phyloP scores from a whole-genome alignment of 805 yeast genomes.

The Wilhelminamyces savonicus region DNA sequence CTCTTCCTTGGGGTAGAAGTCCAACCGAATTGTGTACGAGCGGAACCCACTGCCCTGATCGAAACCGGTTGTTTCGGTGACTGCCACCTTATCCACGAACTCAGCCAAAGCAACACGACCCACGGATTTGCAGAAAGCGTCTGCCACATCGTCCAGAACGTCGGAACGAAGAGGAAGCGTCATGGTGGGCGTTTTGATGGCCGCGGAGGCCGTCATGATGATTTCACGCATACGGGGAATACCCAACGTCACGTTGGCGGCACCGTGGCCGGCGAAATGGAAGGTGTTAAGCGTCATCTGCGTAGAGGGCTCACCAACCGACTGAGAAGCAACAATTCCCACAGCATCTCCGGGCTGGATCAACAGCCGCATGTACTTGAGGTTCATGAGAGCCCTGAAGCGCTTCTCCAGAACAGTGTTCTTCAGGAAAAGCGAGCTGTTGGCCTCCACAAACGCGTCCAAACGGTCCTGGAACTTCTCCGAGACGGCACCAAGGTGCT shows the following conservation, averaged over 20 bases:
- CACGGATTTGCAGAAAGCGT: constrained; percentile 85
- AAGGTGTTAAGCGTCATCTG: constrained; percentile 96
- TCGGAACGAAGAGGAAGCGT: constrained; percentile 76
- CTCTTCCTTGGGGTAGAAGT: constrained; percentile 70
- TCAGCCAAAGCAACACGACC: constrained; percentile 82
- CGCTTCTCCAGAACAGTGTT: constrained; percentile 57
- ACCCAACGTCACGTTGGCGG: constrained; percentile 93
- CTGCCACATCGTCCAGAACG: constrained; percentile 82
- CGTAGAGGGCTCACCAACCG: constrained; percentile 97
- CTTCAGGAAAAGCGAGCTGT: constrained; percentile 50
- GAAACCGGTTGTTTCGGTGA: constrained; percentile 81
- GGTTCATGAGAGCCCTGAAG: constrained; percentile 94
- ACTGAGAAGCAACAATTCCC: constrained; percentile 95
- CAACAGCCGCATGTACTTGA: constrained; percentile 93
- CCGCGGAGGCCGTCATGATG: constrained; percentile 96
- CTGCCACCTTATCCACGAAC: constrained; percentile 77
- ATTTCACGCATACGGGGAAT: constrained; percentile 98
- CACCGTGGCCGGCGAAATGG: constrained; percentile 97
- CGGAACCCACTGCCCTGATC: constrained; percentile 47
- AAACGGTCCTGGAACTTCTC: constrained; percentile 80
- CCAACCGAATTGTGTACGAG: constrained; percentile 67
- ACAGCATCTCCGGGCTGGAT: constrained; percentile 99
- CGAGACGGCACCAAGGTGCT: constrained; percentile 87
- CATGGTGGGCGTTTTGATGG: constrained; percentile 99
- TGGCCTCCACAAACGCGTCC: constrained; percentile 58